Percentiles rank a stretch among this genome's conserved stretches.
Evolutionary conservation across 768 basidiomycete genomes (phyloP).

Genomic region (Lanmaoa pseudosensibilis): DNA sequence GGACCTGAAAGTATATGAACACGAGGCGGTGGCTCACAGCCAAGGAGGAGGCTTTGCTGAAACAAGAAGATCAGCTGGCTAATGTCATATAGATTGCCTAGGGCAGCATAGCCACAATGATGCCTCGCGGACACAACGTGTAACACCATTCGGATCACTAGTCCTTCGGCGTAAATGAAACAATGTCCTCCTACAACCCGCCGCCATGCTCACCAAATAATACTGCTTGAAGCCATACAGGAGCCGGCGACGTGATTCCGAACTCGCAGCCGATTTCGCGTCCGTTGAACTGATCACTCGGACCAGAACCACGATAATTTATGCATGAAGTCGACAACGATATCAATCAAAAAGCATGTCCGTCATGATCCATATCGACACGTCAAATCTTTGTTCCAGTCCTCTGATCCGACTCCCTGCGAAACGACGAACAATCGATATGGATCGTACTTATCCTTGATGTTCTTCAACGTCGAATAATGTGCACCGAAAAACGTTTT

Average conservation of each 20-base stretch:
- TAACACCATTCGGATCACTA: neutral
- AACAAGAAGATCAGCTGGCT: neutral
- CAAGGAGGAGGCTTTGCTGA: neutral
- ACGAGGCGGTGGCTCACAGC: slow-evolving; percentile 1
- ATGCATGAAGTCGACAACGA: neutral
- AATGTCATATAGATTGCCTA: neutral
- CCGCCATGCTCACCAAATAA: neutral
- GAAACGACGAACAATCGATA: slow-evolving; percentile 44
- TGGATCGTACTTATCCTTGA: slow-evolving; percentile 50
- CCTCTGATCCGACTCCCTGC: slow-evolving; percentile 50
- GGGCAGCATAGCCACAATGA: slow-evolving; percentile 19
- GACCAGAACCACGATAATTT: neutral
- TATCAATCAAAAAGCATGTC: no score
- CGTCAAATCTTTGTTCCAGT: slow-evolving; percentile 41
- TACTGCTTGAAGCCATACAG: neutral
- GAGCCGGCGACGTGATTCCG: neutral
- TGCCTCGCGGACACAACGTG: slow-evolving; percentile 28
- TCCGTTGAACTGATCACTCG: neutral
- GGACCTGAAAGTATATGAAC: slow-evolving; percentile 1
- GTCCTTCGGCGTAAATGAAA: neutral
- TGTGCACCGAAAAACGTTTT: slow-evolving; percentile 49
- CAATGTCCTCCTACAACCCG: neutral
- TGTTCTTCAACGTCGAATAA: slow-evolving; percentile 38
- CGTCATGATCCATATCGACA: slow-evolving; percentile 15
- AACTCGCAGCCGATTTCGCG: neutral